A percentile compares a stretch with the other conserved stretches of the same genome.
Conservation (phyloP, 306 rosid genomes). For the Hippophae rhamnoides region DNA sequence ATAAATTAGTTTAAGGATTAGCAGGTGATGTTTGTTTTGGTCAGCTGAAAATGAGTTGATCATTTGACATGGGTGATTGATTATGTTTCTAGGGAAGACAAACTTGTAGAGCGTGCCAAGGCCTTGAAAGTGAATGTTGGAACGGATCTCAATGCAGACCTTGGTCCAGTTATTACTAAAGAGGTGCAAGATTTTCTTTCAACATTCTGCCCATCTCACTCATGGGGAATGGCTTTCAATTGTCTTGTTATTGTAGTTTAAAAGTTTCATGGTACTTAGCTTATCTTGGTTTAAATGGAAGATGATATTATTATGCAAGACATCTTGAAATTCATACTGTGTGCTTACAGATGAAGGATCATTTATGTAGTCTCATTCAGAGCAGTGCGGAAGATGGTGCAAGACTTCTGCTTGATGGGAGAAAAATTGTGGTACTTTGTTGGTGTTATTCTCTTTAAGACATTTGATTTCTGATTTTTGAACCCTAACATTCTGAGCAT, state of each 20-base stretch:
- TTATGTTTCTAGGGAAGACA: slow-evolving; percentile 39
- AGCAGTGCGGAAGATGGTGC: slow-evolving; percentile 54
- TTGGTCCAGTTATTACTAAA: slow-evolving; percentile 63
- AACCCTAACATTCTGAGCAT: not conserved
- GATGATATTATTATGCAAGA: not conserved
- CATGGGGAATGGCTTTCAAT: not conserved
- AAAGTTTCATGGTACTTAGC: not conserved
- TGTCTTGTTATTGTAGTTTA: slow-evolving; percentile 7
- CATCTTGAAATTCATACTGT: slow-evolving; percentile 12
- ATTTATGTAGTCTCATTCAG: slow-evolving; percentile 43
- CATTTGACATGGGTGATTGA: slow-evolving; percentile 2
- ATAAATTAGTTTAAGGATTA: not conserved
- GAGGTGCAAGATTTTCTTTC: slow-evolving; percentile 32
- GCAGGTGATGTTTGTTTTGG: not conserved
- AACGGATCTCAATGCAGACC: slow-evolving; percentile 51
- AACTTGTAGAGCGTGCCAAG: slow-evolving; percentile 46
- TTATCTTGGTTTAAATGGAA: slow-evolving; percentile 1
- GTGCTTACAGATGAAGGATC: slow-evolving; percentile 46
- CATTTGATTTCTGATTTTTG: slow-evolving; percentile 4
- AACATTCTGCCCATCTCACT: not conserved
- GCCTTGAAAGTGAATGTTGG: slow-evolving; percentile 53
- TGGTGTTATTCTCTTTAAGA: slow-evolving; percentile 10
- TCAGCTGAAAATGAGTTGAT: not conserved
- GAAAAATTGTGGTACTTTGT: slow-evolving; percentile 42
- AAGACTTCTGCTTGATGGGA: slow-evolving; percentile 59